Evolutionary conservation across 2,329 filamentous ascomycete species (phyloP).

Genomic region (Leptographium wingfieldii): DNA sequence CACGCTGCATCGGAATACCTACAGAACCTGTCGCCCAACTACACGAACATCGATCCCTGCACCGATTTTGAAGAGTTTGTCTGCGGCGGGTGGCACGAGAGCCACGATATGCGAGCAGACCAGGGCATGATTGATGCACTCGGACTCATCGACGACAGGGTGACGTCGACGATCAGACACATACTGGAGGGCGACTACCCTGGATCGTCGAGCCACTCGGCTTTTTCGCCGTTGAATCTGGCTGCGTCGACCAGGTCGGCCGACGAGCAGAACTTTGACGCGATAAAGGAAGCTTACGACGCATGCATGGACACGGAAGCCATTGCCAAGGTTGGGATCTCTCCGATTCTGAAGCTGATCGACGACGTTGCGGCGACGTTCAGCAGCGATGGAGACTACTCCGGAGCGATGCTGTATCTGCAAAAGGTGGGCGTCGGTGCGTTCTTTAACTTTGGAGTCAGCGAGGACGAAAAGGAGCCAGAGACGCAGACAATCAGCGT

Average conservation of each 20-base stretch:
- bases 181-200: slow-evolving; percentile 49
- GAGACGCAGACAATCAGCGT: slow-evolving; percentile 22
- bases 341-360: slow-evolving; percentile 45
- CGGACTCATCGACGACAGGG: slow-evolving; percentile 48
- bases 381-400: slow-evolving; percentile 18
- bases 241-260: slow-evolving; percentile 23
- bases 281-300: slow-evolving; percentile 50
- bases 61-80: slow-evolving; percentile 32
- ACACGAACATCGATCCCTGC: slow-evolving; percentile 53
- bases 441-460: slow-evolving; percentile 23
- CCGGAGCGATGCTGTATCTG: slow-evolving; percentile 34
- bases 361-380: slow-evolving; percentile 35
- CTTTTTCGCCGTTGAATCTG: slow-evolving; percentile 31
- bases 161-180: slow-evolving; percentile 45
- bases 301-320: slow-evolving; percentile 51
- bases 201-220: slow-evolving; percentile 23
- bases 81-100: slow-evolving; percentile 53
- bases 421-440: slow-evolving; percentile 29
- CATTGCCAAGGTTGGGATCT: slow-evolving; percentile 40
- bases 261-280: slow-evolving; percentile 52
- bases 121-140: slow-evolving; percentile 47
- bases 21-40: slow-evolving; percentile 46
- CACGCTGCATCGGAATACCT: slow-evolving; percentile 51
- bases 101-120: slow-evolving; percentile 53
- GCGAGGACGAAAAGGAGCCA: slow-evolving; percentile 31